Percentiles rank a stretch among this genome's conserved stretches.
These are phyloP conservation scores for Alternaria sp. DNA, from an alignment of 2,329 filamentous ascomycete genomes.

Conservation along the genomic window DNA sequence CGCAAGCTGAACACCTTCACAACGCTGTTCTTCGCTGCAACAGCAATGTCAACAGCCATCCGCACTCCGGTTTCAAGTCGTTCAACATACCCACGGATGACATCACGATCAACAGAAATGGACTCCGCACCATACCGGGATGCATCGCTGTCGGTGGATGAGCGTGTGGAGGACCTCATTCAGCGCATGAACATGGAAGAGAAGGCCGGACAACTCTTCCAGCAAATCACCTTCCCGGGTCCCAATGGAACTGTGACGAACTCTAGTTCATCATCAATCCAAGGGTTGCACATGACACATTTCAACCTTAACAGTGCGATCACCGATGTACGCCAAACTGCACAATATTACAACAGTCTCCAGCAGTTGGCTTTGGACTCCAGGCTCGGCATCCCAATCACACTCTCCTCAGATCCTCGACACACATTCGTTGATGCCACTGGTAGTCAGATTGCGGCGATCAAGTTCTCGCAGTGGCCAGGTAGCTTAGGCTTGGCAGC, in stretches of 20 bases:
- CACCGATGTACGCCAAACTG: conserved; percentile 46
- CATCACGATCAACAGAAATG: conserved; percentile 15
- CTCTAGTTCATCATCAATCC: conserved; percentile 46
- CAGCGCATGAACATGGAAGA: conserved; percentile 59
- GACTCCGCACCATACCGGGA: conserved; percentile 46
- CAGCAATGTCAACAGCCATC: conserved; percentile 24
- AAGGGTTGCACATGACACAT: conserved; percentile 54
- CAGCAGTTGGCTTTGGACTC: conserved; percentile 57
- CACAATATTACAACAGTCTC: conserved; percentile 55
- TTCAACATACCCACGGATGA: conserved; percentile 8
- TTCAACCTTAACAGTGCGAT: conserved; percentile 60
- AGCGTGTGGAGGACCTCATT: conserved; percentile 58
- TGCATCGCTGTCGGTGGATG: conserved; percentile 54
- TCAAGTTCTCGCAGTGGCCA: conserved; percentile 62
- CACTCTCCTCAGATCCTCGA: conserved; percentile 59
- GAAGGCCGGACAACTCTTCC: conserved; percentile 61
- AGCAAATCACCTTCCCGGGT: conserved; percentile 48
- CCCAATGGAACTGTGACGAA: conserved; percentile 47
- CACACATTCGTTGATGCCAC: conserved; percentile 57
- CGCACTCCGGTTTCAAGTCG: conserved; percentile 11
- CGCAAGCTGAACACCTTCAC: conserved; percentile 24
- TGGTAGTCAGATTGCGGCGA: conserved; percentile 56
- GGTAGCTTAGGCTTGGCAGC: conserved; percentile 62
- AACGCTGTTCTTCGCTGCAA: conserved; percentile 24
- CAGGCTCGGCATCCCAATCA: conserved; percentile 60